These are phyloP conservation scores for Seiridium unicorne DNA, from an alignment of 2,329 filamentous ascomycete species.

Conservation along the genomic window DNA sequence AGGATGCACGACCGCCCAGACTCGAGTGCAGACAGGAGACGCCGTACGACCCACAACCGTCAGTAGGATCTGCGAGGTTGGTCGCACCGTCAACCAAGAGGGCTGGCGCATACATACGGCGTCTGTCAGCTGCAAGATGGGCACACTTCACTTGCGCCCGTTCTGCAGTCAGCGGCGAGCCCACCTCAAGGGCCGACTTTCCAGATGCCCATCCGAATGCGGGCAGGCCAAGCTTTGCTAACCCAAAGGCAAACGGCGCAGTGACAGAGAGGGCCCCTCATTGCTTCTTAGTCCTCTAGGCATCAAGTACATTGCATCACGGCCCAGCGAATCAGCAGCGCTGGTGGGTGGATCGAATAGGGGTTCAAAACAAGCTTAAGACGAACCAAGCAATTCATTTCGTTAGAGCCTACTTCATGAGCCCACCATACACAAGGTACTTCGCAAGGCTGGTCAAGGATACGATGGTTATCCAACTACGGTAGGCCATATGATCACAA, in stretches of 20 bases:
- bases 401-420: neutral
- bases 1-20: neutral
- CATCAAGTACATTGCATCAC: neutral
- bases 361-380: slow-evolving; percentile 7
- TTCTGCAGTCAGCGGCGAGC: neutral
- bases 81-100: neutral
- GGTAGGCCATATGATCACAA: neutral
- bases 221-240: no score
- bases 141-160: neutral
- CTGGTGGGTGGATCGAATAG: neutral
- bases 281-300: neutral
- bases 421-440: neutral
- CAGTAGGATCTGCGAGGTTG: neutral
- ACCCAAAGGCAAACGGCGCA: no score
- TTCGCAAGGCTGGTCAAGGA: neutral
- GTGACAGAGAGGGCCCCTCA: neutral
- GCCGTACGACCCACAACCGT: no score
- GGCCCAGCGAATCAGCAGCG: neutral
- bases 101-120: neutral
- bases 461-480: neutral
- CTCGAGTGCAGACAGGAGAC: no score
- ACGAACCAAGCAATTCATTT: neutral
- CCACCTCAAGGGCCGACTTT: no score
- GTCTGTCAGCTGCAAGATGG: neutral
- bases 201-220: no score